Evolutionary conservation across 1,284 basidiomycete species (phyloP).

Genomic region (Pseudozyma thailandica): DNA sequence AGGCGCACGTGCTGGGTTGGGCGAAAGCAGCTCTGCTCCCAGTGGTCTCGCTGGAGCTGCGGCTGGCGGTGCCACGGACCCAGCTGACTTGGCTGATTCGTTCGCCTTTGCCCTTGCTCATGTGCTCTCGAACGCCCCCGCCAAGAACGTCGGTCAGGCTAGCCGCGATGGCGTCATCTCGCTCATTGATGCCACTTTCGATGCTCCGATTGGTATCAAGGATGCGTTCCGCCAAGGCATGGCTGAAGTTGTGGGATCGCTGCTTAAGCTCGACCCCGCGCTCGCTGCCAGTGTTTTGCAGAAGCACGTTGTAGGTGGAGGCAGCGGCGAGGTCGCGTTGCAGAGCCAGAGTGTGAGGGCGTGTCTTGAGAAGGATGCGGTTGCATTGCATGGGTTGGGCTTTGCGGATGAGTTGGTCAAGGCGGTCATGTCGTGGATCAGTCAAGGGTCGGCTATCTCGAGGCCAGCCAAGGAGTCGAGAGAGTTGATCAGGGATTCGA

Average conservation of each 20-base stretch:
- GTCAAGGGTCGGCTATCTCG: slow-evolving; percentile 43
- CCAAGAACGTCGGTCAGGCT: slow-evolving; percentile 80
- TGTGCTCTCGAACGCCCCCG: slow-evolving; percentile 77
- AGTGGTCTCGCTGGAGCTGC: slow-evolving; percentile 33
- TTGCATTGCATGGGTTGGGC: slow-evolving; percentile 35
- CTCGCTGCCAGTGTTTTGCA: slow-evolving; percentile 26
- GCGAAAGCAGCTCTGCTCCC: slow-evolving; percentile 19
- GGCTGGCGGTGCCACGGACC: slow-evolving; percentile 21
- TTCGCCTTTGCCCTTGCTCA: slow-evolving; percentile 80
- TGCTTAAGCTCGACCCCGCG: slow-evolving; percentile 72
- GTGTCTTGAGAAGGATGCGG: slow-evolving; percentile 32
- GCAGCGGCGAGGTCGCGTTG: slow-evolving; percentile 33
- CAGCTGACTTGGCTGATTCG: slow-evolving; percentile 72
- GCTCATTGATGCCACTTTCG: slow-evolving; percentile 82
- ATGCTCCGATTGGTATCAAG: slow-evolving; percentile 56
- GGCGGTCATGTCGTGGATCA: slow-evolving; percentile 48
- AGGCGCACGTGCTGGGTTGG: slow-evolving; percentile 73
- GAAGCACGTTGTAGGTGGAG: slow-evolving; percentile 28
- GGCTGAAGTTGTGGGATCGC: slow-evolving; percentile 75
- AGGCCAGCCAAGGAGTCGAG: slow-evolving; percentile 44
- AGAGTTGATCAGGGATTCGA: slow-evolving; percentile 30
- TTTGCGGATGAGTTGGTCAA: slow-evolving; percentile 38
- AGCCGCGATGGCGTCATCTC: slow-evolving; percentile 79
- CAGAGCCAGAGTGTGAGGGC: slow-evolving; percentile 41
- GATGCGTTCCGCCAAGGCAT: slow-evolving; percentile 76